Conservation (phyloP, 2,329 filamentous ascomycete genomes). For the Penicillium sp. region DNA sequence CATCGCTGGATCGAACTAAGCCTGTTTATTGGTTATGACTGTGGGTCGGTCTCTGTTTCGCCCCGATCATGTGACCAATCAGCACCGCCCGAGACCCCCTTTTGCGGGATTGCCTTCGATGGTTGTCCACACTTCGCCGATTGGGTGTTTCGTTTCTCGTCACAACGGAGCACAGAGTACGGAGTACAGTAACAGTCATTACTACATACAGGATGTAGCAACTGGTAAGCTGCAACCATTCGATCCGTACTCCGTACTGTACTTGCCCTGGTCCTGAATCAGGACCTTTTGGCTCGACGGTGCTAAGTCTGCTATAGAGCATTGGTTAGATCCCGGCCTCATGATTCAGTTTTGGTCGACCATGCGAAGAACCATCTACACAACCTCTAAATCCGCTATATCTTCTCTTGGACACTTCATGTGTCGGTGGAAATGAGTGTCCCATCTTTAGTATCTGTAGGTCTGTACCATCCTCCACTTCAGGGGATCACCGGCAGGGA, state of each 20-base stretch:
- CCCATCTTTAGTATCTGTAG: neutral
- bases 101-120: constrained; percentile 1
- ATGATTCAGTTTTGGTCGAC: neutral
- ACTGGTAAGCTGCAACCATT: too few relatives aligned
- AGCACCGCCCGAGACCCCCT: neutral
- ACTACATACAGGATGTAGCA: too few relatives aligned
- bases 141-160: neutral
- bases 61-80: neutral
- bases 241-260: too few relatives aligned
- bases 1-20: neutral
- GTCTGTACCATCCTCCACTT: neutral
- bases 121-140: constrained; percentile 1
- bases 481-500: neutral
- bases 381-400: neutral
- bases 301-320: too few relatives aligned
- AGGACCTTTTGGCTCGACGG: neutral
- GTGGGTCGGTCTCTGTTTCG: neutral
- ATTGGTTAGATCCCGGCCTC: neutral
- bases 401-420: too few relatives aligned
- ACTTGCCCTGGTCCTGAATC: neutral
- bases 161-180: neutral
- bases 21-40: neutral
- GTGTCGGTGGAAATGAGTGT: neutral
- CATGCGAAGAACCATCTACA: neutral
- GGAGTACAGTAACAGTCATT: too few relatives aligned